Conservation (phyloP, 352 stramenopile species). For the Sclerospora graminicola region DNA sequence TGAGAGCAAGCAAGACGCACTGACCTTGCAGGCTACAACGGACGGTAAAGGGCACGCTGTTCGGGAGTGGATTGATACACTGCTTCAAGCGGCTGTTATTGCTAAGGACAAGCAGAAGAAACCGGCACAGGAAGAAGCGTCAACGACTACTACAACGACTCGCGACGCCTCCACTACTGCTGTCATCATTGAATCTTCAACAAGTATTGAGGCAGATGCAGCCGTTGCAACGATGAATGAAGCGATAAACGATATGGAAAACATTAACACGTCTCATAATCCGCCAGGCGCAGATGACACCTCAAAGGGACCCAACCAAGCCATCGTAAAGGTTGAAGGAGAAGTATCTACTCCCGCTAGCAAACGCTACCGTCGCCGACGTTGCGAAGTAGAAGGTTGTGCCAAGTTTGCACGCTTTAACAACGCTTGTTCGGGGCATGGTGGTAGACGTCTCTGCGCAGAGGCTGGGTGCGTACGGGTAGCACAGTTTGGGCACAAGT, state of each 20-base stretch:
- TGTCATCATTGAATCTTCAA: not conserved
- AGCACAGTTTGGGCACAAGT: constrained; percentile 75
- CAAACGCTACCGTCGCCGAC: constrained; percentile 56
- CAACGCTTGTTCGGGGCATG: constrained; percentile 62
- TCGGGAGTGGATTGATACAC: constrained; percentile 69
- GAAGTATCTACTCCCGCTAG: not conserved
- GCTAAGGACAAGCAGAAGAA: constrained; percentile 45
- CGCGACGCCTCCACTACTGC: not conserved
- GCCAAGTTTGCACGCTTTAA: constrained; percentile 76
- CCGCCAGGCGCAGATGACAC: constrained; percentile 3
- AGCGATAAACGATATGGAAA: not conserved
- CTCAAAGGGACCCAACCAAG: not conserved
- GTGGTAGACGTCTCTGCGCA: constrained; percentile 58
- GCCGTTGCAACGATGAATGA: not conserved
- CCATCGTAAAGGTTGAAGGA: constrained; percentile 1
- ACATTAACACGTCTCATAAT: not conserved
- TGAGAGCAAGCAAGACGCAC: constrained; percentile 4
- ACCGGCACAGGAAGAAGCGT: constrained; percentile 1
- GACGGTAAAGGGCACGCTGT: constrained; percentile 26
- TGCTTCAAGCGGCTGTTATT: constrained; percentile 66
- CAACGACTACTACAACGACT: constrained; percentile 1
- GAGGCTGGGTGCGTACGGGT: constrained; percentile 57
- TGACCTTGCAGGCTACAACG: constrained; percentile 5
- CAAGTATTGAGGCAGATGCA: not conserved
- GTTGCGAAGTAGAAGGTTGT: constrained; percentile 53